Base-by-base conservation (phyloP, 495 filamentous ascomycete species). In the Astrocystis sublimbata region DNA sequence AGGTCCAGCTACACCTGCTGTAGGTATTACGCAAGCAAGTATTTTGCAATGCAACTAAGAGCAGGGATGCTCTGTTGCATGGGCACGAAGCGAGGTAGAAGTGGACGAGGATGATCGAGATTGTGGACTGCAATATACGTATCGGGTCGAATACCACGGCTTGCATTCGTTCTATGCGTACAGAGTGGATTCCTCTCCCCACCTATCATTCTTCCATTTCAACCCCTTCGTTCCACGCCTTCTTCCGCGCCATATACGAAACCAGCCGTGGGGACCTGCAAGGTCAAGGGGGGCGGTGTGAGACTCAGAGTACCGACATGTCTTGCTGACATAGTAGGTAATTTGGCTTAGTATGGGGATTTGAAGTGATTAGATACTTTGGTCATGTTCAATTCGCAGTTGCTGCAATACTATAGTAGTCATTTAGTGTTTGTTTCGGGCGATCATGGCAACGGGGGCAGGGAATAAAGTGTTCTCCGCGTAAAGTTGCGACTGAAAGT, bases 41-140 rank as follows among this genome's bases (percentile, higher is more conserved):
- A 52, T 33, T 13, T 35, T 23, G 23, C 33, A 7, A 41, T 60
- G 21, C 36, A 35, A 47, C 36, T 26, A 23, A 36, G 47, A 17
- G 17, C 58, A 52, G 58, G 58, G 58, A 33, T 41, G 23, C 12
- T 36, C n/a, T 5, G 36, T 38, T 51, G 46, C 23, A 40, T 23
- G 24, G n/a, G 24, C 36, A 60, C 58, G 58, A 60, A 51, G 58
- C 58, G 58, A 60, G 46, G 58, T 43, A 41, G 15, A 17, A 31
- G 13, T 28, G 9, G 45, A 38, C 46, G 46, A 47, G 58, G 58
- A 31, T 36, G 9, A 24, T 47, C 45, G 58, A 51, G 46, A 60
- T 52, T 33, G 57, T 19, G 56, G 57, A 55, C 49, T 46, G 33
- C 46, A 61, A 54, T 61, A 61, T 50, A 40, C 50, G 59, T 50